These are phyloP conservation scores for Podaxis sp. DNA, from an alignment of 768 basidiomycete genomes.

Conservation along the genomic window DNA sequence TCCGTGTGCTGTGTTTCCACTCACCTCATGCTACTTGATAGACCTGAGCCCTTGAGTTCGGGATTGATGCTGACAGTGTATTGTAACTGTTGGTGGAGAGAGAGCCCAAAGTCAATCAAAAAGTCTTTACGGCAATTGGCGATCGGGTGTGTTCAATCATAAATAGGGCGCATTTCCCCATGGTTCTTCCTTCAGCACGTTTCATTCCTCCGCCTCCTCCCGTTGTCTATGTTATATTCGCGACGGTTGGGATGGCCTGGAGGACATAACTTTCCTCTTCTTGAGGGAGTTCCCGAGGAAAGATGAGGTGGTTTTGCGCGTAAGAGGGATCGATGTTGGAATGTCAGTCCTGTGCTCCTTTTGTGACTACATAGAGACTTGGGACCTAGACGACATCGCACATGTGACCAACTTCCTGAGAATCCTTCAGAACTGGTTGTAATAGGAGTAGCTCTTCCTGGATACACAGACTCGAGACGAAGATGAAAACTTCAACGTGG, in stretches of 20 bases:
- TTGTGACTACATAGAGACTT: conserved; percentile 6
- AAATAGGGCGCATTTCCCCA: background rate
- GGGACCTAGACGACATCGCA: conserved; percentile 27
- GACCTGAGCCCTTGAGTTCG: background rate
- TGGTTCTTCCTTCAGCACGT: conserved; percentile 9
- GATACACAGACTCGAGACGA: background rate
- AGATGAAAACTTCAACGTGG: background rate
- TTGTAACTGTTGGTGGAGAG: background rate
- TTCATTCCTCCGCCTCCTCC: conserved; percentile 11
- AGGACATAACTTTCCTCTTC: conserved; percentile 22
- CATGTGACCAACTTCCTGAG: conserved; percentile 6
- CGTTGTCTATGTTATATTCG: conserved; percentile 18
- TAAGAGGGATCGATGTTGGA: conserved; percentile 21
- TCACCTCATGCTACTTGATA: background rate
- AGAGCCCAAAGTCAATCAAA: background rate
- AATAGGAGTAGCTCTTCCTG: background rate
- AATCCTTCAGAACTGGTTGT: background rate
- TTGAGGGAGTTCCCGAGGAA: conserved; percentile 20
- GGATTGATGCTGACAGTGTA: background rate
- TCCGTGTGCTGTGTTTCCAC: background rate
- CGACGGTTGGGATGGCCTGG: conserved; percentile 12
- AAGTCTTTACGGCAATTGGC: background rate
- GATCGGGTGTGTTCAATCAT: background rate
- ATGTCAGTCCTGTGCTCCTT: conserved; percentile 20
- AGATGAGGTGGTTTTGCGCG: conserved; percentile 27